Conservation (phyloP, 2,329 filamentous ascomycete genomes). For the Diaporthe sp. region DNA sequence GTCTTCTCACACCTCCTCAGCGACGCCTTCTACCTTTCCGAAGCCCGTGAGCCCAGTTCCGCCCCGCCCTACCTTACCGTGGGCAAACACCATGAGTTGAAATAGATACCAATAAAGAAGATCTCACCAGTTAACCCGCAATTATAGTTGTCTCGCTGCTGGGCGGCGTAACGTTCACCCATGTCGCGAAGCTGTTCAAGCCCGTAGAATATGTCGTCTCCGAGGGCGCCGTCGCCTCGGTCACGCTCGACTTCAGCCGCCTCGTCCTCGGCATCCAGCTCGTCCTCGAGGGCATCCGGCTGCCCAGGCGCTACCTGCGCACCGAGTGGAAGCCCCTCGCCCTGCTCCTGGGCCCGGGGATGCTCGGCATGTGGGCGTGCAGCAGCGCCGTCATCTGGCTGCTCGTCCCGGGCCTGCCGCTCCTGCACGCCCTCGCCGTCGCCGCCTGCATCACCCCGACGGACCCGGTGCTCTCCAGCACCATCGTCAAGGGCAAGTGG, state of each 20-base stretch:
- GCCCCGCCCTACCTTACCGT: too few relatives aligned
- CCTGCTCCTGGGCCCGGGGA: slow-evolving; percentile 84
- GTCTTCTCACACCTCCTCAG: slow-evolving; percentile 91
- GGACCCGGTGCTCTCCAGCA: slow-evolving; percentile 88
- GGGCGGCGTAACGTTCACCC: slow-evolving; percentile 83
- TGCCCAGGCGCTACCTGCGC: slow-evolving; percentile 85
- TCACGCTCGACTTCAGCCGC: slow-evolving; percentile 87
- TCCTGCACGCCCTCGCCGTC: slow-evolving; percentile 85
- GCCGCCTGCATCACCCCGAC: slow-evolving; percentile 91
- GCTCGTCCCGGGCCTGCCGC: slow-evolving; percentile 78
- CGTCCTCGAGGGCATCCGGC: slow-evolving; percentile 87
- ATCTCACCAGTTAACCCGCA: background rate
- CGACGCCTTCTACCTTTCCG: slow-evolving; percentile 90
- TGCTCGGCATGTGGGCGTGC: slow-evolving; percentile 88
- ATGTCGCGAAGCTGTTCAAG: slow-evolving; percentile 81
- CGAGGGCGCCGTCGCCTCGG: slow-evolving; percentile 72
- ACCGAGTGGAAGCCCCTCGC: slow-evolving; percentile 83
- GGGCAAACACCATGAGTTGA: fast-evolving
- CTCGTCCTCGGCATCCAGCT: slow-evolving; percentile 92
- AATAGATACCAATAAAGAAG: background rate
- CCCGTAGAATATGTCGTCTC: slow-evolving; percentile 81
- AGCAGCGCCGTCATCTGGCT: slow-evolving; percentile 84
- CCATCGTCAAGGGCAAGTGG: slow-evolving; percentile 94
- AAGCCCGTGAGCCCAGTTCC: slow-evolving; percentile 77
- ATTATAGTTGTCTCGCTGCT: slow-evolving; percentile 83